Percentiles rank a stretch among this genome's conserved stretches.
These are phyloP conservation scores for Ganoderma leucocontextum DNA, from an alignment of 1,284 basidiomycete species.

Conservation along the genomic window DNA sequence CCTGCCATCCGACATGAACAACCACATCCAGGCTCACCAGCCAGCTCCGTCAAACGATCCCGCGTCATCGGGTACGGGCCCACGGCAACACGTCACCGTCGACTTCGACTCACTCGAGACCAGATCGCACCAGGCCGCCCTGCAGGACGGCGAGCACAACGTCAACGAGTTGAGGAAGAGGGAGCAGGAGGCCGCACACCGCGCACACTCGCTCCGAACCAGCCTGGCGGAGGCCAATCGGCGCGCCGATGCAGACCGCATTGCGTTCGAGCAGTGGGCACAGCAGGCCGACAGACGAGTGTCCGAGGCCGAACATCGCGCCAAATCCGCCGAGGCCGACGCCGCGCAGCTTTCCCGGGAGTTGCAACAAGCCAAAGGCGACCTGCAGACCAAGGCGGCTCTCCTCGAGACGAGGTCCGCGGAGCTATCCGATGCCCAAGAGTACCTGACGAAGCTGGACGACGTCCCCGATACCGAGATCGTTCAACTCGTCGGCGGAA, in stretches of 20 bases:
- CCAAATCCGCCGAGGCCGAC: not conserved
- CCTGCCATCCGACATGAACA: not conserved
- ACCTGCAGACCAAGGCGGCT: not conserved
- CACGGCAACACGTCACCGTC: not conserved
- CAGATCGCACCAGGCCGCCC: not conserved
- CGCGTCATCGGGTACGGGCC: not conserved
- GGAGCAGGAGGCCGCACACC: not conserved
- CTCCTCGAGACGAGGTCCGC: constrained; percentile 32
- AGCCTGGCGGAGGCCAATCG: not conserved
- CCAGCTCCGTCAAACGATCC: not conserved
- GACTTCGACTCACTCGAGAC: not conserved
- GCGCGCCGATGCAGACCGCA: not conserved
- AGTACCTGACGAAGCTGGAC: constrained; percentile 34
- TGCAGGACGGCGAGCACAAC: not conserved
- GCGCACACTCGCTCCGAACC: not conserved
- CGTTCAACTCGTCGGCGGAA: constrained; percentile 22
- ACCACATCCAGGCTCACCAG: not conserved
- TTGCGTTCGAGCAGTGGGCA: not conserved
- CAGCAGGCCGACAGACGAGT: not conserved
- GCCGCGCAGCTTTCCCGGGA: not conserved
- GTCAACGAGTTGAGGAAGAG: not conserved
- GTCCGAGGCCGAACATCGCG: not conserved
- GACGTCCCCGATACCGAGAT: constrained; percentile 36
- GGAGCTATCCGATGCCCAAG: constrained; percentile 38
- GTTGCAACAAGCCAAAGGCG: not conserved